Base-by-base conservation (phyloP, 148 eudicot species). In the Persicaria tinctoria region DNA sequence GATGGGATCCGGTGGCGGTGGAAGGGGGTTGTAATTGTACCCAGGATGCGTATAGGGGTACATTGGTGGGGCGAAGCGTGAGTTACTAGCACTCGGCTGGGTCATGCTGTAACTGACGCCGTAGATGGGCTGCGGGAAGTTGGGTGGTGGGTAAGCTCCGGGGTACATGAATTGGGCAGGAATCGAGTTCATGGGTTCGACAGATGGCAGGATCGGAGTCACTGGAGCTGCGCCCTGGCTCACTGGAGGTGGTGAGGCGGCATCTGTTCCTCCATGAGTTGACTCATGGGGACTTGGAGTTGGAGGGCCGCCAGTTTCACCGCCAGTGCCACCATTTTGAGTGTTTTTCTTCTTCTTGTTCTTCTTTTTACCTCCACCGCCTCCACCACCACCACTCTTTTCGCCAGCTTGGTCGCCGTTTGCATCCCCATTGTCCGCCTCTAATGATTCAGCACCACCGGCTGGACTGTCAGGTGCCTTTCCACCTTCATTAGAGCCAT, bases 321-420 rank as follows among this genome's bases (percentile, higher is more conserved):
- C 57, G n/a, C 57, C 57, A 53, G 13, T 1, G n/a, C 57, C 71
- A 68, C 47, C 71, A 68, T 68, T 13, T 68, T 68, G 46, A 38
- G 17, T 4, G 3, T 54, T 73, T n/a, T 62, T 60, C 76, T 7
- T 72, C 68, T 83, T 80, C 73, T 80, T 80, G n/a, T 78, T 83
- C 77, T 80, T 82, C 69, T 80, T 82, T 51, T 82, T 76, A 11
- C 51, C 72, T 20, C 73, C 71, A 11, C 45, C 68, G 20, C 48
- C 68, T 5, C 57, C 72, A 63, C 32, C 73, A 51, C 46, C 73
- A 51, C 46, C 46, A 14, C 7, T 73, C 47, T 51, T 54, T 2
- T 55, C 75, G 47, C 27, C 63, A 48, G 11, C 70, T 74, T 32
- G 47, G 9, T 14, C 68, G 20, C 0, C 62, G 46, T 45, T 56